Evolutionary conservation across 108 stramenopile species (phyloP).

Genomic region (Skeletonema costatum): DNA sequence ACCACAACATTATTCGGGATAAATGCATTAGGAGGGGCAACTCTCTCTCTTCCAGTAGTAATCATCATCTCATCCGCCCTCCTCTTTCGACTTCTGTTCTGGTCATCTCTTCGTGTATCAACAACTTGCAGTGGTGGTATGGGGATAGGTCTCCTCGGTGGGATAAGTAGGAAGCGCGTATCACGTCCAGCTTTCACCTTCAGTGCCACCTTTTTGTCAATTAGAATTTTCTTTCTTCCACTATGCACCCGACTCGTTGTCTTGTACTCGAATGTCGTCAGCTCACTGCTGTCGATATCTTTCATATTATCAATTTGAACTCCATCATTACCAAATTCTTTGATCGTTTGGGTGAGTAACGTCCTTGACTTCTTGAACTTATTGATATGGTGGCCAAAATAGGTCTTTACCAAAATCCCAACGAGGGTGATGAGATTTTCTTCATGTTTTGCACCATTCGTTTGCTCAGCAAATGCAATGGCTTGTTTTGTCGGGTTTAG

Average conservation of each 20-base stretch:
- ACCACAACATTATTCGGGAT: not conserved
- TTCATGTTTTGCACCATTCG: constrained; percentile 27
- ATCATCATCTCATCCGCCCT: not conserved
- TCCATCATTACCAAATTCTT: not conserved
- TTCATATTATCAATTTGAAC: not conserved
- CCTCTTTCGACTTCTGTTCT: not conserved
- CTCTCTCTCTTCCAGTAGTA: not conserved
- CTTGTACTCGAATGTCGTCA: constrained; percentile 5
- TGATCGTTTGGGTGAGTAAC: constrained; percentile 9
- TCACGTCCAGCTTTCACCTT: not conserved
- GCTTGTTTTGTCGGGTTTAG: constrained; percentile 39
- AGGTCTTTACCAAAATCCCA: constrained; percentile 28
- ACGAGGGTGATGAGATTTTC: constrained; percentile 39
- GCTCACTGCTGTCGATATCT: constrained; percentile 15
- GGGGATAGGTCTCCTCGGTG: not conserved
- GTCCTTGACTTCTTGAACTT: constrained; percentile 12
- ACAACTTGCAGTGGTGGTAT: not conserved
- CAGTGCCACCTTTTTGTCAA: not conserved
- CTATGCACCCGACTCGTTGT: not conserved
- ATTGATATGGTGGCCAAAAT: constrained; percentile 21
- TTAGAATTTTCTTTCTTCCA: not conserved
- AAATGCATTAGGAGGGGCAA: not conserved
- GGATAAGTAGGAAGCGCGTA: not conserved
- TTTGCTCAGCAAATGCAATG: constrained; percentile 31
- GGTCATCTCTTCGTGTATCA: not conserved